A percentile compares a stretch with the other conserved stretches of the same genome.
Conservation (phyloP, 139 green algal genomes). For the Klebsormidium nitens region DNA sequence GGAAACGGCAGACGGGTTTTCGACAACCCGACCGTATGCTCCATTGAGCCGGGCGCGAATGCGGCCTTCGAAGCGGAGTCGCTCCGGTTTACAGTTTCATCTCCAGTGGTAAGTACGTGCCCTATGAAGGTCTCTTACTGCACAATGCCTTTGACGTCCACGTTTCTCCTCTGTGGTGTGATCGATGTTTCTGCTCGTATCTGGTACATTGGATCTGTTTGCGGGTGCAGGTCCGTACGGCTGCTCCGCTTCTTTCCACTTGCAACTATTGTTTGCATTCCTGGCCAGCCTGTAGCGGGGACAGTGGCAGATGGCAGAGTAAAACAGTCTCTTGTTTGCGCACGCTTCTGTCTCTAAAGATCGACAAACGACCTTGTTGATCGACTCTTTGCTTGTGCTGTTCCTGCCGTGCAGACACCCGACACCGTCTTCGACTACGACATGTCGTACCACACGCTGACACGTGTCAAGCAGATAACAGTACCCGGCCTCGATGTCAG, state of each 20-base stretch:
- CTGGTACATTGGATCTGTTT: background rate
- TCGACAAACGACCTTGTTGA: background rate
- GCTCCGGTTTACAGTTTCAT: constrained; percentile 13
- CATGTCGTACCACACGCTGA: background rate
- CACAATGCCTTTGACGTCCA: background rate
- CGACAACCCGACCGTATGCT: constrained; percentile 6
- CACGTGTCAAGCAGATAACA: background rate
- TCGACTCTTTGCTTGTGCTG: background rate
- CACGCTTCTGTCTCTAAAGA: background rate
- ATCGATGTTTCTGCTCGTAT: background rate
- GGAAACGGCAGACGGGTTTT: background rate
- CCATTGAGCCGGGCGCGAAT: constrained; percentile 5
- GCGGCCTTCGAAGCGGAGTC: background rate
- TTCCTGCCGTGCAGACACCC: constrained; percentile 14
- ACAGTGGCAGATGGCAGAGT: background rate
- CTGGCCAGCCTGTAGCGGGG: too few species aligned
- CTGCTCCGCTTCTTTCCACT: too few species aligned
- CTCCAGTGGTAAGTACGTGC: constrained; percentile 6
- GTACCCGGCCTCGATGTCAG: background rate
- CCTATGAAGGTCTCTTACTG: background rate
- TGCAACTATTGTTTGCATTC: too few species aligned
- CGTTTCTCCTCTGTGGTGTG: background rate
- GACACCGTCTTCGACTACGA: constrained; percentile 23
- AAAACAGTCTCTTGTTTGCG: background rate
- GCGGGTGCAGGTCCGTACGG: background rate